phyloP scores from a whole-genome alignment of 768 basidiomycete species.

The Russula ochroleuca region DNA sequence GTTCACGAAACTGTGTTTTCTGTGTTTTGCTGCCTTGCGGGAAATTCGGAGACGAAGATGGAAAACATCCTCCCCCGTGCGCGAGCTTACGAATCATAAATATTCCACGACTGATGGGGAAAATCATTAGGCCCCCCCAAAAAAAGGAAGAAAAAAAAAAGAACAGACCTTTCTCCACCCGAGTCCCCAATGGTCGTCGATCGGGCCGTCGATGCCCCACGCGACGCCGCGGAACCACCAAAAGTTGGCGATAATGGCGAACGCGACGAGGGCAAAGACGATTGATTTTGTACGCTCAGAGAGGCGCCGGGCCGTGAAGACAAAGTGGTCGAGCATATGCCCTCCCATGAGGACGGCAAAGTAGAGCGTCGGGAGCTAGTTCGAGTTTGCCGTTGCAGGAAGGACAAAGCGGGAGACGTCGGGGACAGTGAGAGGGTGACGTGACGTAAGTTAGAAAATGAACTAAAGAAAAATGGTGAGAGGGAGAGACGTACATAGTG shows the following conservation, averaged over 20 bases:
- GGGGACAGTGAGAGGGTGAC: constrained; percentile 5
- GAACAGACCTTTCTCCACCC: constrained; percentile 62
- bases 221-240: constrained; percentile 94
- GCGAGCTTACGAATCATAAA: constrained; percentile 24
- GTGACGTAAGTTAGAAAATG: background rate
- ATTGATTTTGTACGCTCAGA: constrained; percentile 62
- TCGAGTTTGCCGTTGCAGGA: background rate
- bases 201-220: constrained; percentile 88
- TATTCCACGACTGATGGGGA: constrained; percentile 36
- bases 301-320: constrained; percentile 73
- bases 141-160: background rate
- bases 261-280: constrained; percentile 59
- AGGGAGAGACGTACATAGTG: constrained; percentile 68
- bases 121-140: background rate
- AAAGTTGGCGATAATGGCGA: constrained; percentile 67
- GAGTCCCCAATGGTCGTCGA: constrained; percentile 74
- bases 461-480: background rate
- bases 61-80: background rate
- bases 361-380: constrained; percentile 89
- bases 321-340: constrained; percentile 87
- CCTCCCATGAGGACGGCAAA: constrained; percentile 91
- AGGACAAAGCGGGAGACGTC: no score
- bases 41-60: background rate
- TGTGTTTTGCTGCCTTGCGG: background rate
- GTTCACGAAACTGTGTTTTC: background rate